Evolutionary conservation across 73 alveolate genomes (phyloP).

Genomic region (Paraurostyla sp.): DNA sequence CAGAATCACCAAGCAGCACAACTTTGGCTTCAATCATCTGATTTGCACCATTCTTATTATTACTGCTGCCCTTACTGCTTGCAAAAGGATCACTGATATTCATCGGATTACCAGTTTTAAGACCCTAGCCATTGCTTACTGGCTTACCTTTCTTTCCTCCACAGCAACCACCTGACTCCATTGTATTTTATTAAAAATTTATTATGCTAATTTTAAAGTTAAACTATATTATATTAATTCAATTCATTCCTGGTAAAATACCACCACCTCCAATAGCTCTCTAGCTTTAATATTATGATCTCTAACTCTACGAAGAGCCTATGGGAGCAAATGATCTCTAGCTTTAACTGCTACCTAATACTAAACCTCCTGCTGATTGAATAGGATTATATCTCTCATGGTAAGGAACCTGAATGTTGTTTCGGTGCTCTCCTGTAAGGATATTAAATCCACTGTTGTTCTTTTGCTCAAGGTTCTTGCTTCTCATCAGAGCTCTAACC

Average conservation of each 20-base stretch:
- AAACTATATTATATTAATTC: background rate
- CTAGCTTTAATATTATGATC: background rate
- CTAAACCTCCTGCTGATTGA: background rate
- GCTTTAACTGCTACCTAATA: background rate
- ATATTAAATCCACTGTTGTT: constrained; percentile 25
- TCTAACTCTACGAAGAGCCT: background rate
- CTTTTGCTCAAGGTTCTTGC: constrained; percentile 58
- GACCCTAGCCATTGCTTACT: background rate
- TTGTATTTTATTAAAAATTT: background rate
- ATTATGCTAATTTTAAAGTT: background rate
- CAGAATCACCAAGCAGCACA: constrained; percentile 81
- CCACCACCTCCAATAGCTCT: background rate
- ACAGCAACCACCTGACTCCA: constrained; percentile 58
- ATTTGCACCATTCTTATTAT: too few relatives aligned
- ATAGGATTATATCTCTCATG: constrained; percentile 60
- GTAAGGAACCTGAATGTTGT: background rate
- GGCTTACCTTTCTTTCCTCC: constrained; percentile 38
- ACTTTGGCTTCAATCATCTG: constrained; percentile 68
- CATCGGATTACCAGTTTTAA: background rate
- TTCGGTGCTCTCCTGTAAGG: constrained; percentile 45
- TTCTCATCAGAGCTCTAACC: constrained; percentile 85
- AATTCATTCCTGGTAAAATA: background rate
- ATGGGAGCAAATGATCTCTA: background rate
- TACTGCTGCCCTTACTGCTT: background rate
- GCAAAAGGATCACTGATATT: background rate